These are phyloP conservation scores for Thraustotheca clavata DNA, from an alignment of 352 stramenopile genomes.

Conservation along the genomic window DNA sequence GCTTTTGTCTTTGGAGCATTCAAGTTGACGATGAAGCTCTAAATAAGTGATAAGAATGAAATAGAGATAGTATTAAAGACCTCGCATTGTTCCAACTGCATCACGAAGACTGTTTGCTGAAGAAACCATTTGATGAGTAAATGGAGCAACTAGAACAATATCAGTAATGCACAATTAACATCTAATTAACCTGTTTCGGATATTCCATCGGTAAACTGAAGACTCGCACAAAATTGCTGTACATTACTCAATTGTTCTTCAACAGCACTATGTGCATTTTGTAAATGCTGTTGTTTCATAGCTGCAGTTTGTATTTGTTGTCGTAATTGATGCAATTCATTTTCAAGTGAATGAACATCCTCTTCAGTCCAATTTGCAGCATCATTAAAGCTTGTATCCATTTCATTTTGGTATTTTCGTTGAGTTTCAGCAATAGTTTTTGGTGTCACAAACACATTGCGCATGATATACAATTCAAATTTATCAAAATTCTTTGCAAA, in stretches of 20 bases:
- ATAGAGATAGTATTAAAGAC: neutral
- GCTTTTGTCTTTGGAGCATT: neutral
- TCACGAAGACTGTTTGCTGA: neutral
- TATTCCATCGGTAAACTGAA: constrained; percentile 14
- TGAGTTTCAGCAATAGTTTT: constrained; percentile 28
- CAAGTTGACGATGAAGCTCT: neutral
- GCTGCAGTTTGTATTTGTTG: constrained; percentile 9
- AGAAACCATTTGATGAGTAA: constrained; percentile 14
- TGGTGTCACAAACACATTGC: constrained; percentile 63
- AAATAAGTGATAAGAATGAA: neutral
- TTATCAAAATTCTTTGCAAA: constrained; percentile 82
- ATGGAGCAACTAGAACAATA: neutral
- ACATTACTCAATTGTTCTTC: constrained; percentile 4
- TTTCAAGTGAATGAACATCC: neutral
- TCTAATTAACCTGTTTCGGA: neutral
- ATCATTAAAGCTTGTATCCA: neutral
- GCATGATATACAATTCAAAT: constrained; percentile 66
- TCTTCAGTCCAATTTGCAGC: neutral
- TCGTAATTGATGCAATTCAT: neutral
- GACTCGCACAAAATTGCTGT: neutral
- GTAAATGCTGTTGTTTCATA: neutral
- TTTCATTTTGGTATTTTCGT: neutral
- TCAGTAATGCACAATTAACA: neutral
- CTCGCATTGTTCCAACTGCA: constrained; percentile 12
- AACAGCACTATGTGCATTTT: neutral